A percentile compares a stretch with the other conserved stretches of the same genome.
Evolutionary conservation across 257 asterid genomes (phyloP).

Genomic region (Solanum chmielewskii): DNA sequence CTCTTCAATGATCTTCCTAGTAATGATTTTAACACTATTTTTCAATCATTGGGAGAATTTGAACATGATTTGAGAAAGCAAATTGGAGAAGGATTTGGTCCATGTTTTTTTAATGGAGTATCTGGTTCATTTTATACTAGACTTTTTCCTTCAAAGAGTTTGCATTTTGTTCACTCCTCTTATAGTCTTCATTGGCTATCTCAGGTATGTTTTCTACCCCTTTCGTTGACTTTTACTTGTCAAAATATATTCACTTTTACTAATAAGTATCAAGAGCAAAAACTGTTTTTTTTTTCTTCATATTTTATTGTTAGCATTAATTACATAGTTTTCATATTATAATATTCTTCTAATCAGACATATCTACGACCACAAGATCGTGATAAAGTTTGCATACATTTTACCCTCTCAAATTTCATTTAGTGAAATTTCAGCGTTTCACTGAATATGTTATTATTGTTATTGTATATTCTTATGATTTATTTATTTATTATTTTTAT

Average conservation of each 20-base stretch:
- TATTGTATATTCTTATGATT: not conserved
- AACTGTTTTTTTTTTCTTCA: accelerated
- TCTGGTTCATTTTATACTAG: slow-evolving; percentile 50
- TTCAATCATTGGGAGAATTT: slow-evolving; percentile 25
- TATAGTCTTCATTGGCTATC: slow-evolving; percentile 65
- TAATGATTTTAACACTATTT: slow-evolving; percentile 64
- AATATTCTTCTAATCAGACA: not conserved
- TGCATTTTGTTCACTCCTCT: slow-evolving; percentile 63
- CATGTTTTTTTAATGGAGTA: slow-evolving; percentile 35
- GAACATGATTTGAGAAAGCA: slow-evolving; percentile 8
- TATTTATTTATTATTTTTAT: too few relatives aligned
- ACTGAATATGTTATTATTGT: not conserved
- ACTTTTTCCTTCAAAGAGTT: slow-evolving; percentile 30
- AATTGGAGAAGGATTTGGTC: slow-evolving; percentile 10
- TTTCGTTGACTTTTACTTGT: not conserved
- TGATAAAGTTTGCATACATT: not conserved
- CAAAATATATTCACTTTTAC: not conserved
- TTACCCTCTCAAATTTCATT: not conserved
- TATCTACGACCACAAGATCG: not conserved
- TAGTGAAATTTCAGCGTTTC: not conserved
- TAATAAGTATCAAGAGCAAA: not conserved
- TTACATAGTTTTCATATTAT: not conserved
- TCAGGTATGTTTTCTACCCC: slow-evolving; percentile 1
- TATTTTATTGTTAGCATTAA: not conserved
- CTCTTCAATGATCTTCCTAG: slow-evolving; percentile 54